phyloP scores from a whole-genome alignment of 2,329 filamentous ascomycete genomes.

The Colletotrichum horii region DNA sequence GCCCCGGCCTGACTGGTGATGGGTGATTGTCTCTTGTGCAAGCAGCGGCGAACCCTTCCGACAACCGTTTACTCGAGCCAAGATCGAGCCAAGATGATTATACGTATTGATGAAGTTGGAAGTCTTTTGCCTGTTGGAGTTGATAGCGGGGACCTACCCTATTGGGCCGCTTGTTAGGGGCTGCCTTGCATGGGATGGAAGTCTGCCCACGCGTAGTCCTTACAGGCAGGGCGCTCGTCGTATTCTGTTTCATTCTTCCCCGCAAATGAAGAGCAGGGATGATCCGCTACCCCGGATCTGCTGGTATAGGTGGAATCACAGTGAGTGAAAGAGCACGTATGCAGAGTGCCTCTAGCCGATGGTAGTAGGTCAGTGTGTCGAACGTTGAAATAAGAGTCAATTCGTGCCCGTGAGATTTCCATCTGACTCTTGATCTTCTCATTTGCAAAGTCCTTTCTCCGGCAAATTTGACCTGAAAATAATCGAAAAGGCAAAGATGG shows the following conservation, averaged over 20 bases:
- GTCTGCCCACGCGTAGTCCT: neutral
- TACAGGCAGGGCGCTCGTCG: neutral
- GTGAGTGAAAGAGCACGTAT: neutral
- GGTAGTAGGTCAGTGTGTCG: neutral
- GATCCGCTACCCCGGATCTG: neutral
- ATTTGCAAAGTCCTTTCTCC: accelerated
- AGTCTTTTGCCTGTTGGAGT: neutral
- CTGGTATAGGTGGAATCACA: neutral
- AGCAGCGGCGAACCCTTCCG: neutral
- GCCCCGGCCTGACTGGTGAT: accelerated
- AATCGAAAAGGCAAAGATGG: neutral
- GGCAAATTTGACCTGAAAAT: accelerated
- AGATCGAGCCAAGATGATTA: neutral
- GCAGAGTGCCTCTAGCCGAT: neutral
- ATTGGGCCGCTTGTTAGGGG: neutral
- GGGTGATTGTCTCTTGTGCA: accelerated
- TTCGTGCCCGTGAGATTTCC: accelerated
- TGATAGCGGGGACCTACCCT: neutral
- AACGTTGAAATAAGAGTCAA: neutral
- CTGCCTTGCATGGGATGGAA: neutral
- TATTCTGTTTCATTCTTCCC: neutral
- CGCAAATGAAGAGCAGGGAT: neutral
- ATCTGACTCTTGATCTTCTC: neutral
- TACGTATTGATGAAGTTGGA: neutral
- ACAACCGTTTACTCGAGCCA: neutral